phyloP scores from a whole-genome alignment of 495 filamentous ascomycete genomes.

The Lasiosphaeria miniovina region DNA sequence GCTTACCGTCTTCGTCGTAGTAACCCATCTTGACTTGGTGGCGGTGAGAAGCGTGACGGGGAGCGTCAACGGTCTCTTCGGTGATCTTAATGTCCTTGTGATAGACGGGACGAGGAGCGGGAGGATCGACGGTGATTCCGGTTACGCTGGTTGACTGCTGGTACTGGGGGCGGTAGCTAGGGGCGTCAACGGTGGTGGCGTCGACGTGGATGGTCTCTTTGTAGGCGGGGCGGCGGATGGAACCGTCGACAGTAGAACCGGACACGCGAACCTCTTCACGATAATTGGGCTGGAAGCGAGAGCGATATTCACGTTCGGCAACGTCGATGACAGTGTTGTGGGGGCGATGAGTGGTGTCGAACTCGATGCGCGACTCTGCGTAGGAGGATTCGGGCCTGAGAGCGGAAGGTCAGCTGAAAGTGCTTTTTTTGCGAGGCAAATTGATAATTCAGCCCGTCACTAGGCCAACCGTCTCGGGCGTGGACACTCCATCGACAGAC shows the following conservation, averaged over 20 bases:
- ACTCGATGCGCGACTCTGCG: conserved; percentile 63
- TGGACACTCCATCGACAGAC: not conserved
- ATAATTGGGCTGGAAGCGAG: conserved; percentile 69
- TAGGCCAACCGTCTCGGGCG: conserved; percentile 26
- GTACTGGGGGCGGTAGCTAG: conserved; percentile 25
- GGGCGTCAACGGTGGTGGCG: conserved; percentile 51
- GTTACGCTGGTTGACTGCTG: conserved; percentile 35
- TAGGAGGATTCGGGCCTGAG: conserved; percentile 52
- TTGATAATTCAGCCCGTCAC: conserved; percentile 1
- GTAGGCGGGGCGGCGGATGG: conserved; percentile 29
- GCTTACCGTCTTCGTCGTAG: conserved; percentile 86
- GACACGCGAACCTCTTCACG: conserved; percentile 53
- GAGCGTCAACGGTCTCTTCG: conserved; percentile 43
- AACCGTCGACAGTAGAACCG: conserved; percentile 47
- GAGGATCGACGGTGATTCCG: conserved; percentile 50
- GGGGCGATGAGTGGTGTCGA: conserved; percentile 48
- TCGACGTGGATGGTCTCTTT: conserved; percentile 38
- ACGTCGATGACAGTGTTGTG: conserved; percentile 66
- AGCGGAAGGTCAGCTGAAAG: conserved; percentile 7
- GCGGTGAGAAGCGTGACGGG: conserved; percentile 30
- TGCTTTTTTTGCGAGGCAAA: conserved; percentile 3
- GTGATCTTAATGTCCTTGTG: conserved; percentile 37
- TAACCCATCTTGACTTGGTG: conserved; percentile 83
- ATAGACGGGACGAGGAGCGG: conserved; percentile 29
- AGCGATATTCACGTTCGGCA: conserved; percentile 81